Percentiles rank a stretch among this genome's conserved stretches.
phyloP scores from a whole-genome alignment of 2,329 filamentous ascomycete genomes.

The Paraphaeosphaeria sporulosa region DNA sequence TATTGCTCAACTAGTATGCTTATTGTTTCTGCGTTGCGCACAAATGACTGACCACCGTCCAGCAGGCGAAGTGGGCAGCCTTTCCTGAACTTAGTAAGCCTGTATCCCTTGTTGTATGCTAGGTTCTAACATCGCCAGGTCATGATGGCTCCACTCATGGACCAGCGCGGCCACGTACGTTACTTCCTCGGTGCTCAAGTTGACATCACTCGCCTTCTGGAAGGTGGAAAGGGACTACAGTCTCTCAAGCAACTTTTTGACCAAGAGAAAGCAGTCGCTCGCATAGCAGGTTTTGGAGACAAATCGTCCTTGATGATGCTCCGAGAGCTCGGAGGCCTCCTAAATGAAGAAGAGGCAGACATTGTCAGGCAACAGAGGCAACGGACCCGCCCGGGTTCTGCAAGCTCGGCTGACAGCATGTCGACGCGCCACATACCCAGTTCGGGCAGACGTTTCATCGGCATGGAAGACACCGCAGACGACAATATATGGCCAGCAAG shows the following conservation, averaged over 20 bases:
- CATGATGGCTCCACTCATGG: conserved; percentile 72
- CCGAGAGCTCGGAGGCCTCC: conserved; percentile 35
- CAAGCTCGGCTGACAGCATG: conserved; percentile 61
- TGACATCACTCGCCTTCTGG: conserved; percentile 72
- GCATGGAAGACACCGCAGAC: conserved; percentile 48
- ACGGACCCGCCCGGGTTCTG: conserved; percentile 57
- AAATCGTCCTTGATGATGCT: conserved; percentile 32
- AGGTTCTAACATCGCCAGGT: conserved; percentile 17
- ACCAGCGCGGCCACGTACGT: conserved; percentile 68
- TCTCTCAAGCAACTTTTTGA: conserved; percentile 61
- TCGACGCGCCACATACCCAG: conserved; percentile 55
- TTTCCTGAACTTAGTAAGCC: conserved; percentile 71
- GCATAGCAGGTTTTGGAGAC: conserved; percentile 3
- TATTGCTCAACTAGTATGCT: conserved; percentile 73
- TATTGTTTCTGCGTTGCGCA: neutral
- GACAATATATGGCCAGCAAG: conserved; percentile 35
- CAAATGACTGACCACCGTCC: neutral
- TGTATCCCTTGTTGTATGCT: neutral
- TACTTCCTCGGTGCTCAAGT: conserved; percentile 77
- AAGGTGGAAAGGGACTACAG: conserved; percentile 69
- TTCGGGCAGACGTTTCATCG: conserved; percentile 28
- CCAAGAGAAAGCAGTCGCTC: conserved; percentile 24
- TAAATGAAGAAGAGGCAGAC: conserved; percentile 47
- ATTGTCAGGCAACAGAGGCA: conserved; percentile 66
- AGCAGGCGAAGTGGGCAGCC: conserved; percentile 73